Evolutionary conservation across 352 stramenopile species (phyloP).

Genomic region (Phytophthora chlamydospora): DNA sequence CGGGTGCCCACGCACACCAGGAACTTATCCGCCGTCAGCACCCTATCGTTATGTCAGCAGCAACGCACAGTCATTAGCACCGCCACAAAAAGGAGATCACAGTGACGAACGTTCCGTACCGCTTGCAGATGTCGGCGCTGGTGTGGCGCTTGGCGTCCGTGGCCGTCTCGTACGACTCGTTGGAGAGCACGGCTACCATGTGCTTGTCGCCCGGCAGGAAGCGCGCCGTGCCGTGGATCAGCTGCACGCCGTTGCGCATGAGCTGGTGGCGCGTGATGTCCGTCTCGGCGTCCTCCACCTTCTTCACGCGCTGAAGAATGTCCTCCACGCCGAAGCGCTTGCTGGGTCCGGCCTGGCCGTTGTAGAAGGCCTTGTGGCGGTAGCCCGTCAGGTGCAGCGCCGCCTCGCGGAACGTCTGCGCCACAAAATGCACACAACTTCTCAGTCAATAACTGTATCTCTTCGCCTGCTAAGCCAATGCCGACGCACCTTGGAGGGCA

Average conservation of each 20-base stretch:
- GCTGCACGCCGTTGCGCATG: slow-evolving; percentile 77
- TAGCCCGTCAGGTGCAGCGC: slow-evolving; percentile 90
- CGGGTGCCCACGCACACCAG: slow-evolving; percentile 87
- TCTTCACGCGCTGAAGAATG: slow-evolving; percentile 85
- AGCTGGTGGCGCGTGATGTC: slow-evolving; percentile 88
- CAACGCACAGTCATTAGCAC: slow-evolving; percentile 5
- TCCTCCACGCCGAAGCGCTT: slow-evolving; percentile 84
- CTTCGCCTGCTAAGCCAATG: background rate
- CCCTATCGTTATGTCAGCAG: slow-evolving; percentile 33
- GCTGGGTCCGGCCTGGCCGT: slow-evolving; percentile 61
- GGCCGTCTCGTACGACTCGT: slow-evolving; percentile 79
- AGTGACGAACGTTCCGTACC: slow-evolving; percentile 32
- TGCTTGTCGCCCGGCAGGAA: slow-evolving; percentile 76
- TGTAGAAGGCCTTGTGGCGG: slow-evolving; percentile 90
- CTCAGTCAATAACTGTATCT: slow-evolving; percentile 2
- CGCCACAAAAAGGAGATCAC: background rate
- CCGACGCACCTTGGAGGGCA: slow-evolving; percentile 75
- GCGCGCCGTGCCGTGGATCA: slow-evolving; percentile 82
- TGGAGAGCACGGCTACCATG: slow-evolving; percentile 86
- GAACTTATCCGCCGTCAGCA: slow-evolving; percentile 87
- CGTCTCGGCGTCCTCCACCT: slow-evolving; percentile 84
- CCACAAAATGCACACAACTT: background rate
- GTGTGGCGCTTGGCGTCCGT: slow-evolving; percentile 78
- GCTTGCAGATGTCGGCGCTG: slow-evolving; percentile 85
- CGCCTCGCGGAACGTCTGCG: slow-evolving; percentile 89